Percentiles rank a stretch among this genome's conserved stretches.
Evolutionary conservation across 2,329 filamentous ascomycete species (phyloP).

Genomic region (Fusarium oligoseptatum): DNA sequence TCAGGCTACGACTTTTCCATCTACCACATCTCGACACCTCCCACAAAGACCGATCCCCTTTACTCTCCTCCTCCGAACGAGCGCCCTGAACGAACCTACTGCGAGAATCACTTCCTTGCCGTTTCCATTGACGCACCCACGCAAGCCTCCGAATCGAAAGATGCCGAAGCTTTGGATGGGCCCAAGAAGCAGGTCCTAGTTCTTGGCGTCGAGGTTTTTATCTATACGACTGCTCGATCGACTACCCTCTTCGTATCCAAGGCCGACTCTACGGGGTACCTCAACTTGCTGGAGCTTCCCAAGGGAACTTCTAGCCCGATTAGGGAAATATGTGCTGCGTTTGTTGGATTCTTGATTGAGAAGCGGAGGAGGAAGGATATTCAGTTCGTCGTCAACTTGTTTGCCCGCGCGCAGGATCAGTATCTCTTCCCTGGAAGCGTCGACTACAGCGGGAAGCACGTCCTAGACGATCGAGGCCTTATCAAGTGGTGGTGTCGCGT

Average conservation of each 20-base stretch:
- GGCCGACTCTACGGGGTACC: slow-evolving; percentile 93
- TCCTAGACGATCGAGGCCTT: slow-evolving; percentile 88
- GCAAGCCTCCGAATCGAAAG: slow-evolving; percentile 29
- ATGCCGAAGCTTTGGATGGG: slow-evolving; percentile 36
- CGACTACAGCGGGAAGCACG: slow-evolving; percentile 87
- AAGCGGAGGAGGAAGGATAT: slow-evolving; percentile 73
- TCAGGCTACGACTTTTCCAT: slow-evolving; percentile 72
- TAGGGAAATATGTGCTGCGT: slow-evolving; percentile 78
- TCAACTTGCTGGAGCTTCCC: slow-evolving; percentile 75
- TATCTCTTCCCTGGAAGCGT: slow-evolving; percentile 96
- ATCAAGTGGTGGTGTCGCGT: slow-evolving; percentile 97
- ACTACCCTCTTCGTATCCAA: slow-evolving; percentile 96
- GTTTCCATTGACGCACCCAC: slow-evolving; percentile 59
- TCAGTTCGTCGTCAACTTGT: slow-evolving; percentile 85
- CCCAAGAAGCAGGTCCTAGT: slow-evolving; percentile 71
- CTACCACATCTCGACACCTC: slow-evolving; percentile 90
- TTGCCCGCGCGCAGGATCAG: slow-evolving; percentile 91
- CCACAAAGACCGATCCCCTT: slow-evolving; percentile 79
- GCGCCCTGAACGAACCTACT: slow-evolving; percentile 82
- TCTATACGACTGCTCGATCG: slow-evolving; percentile 84
- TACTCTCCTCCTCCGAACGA: slow-evolving; percentile 82
- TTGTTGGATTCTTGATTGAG: slow-evolving; percentile 81
- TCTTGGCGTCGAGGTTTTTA: slow-evolving; percentile 86
- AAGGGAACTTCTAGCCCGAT: slow-evolving; percentile 78
- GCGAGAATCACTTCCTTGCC: slow-evolving; percentile 83